These are phyloP conservation scores for Phytophthora sp. DNA, from an alignment of 352 stramenopile genomes.

Conservation along the genomic window DNA sequence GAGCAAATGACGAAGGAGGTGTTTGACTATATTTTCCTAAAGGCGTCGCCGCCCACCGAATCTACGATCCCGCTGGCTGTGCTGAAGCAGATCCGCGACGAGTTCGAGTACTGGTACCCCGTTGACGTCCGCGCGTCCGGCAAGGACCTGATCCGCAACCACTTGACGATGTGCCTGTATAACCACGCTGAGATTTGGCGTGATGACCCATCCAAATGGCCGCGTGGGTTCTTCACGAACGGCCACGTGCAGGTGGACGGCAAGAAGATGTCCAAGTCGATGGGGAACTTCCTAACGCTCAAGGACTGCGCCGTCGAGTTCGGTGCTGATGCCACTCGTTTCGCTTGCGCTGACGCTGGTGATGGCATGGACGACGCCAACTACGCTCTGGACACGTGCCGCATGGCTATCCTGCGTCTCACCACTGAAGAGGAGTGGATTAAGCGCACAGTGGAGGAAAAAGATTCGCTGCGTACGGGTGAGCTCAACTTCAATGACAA, in stretches of 20 bases:
- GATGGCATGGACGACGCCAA: constrained; percentile 99
- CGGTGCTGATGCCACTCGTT: constrained; percentile 96
- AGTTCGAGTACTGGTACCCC: constrained; percentile 99
- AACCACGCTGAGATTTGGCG: constrained; percentile 99
- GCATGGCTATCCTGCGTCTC: constrained; percentile 97
- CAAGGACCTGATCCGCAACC: constrained; percentile 97
- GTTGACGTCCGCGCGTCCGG: constrained; percentile 98
- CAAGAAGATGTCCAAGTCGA: constrained; percentile 99
- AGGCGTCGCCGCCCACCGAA: constrained; percentile 80
- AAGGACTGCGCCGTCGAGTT: constrained; percentile 97
- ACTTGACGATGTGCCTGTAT: constrained; percentile 99
- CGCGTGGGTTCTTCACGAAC: constrained; percentile 98
- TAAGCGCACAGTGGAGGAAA: constrained; percentile 90
- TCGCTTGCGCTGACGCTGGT: constrained; percentile 98
- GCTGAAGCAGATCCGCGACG: constrained; percentile 93
- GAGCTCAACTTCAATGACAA: constrained; percentile 92
- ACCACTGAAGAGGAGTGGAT: constrained; percentile 98
- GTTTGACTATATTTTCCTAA: constrained; percentile 99
- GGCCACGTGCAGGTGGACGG: constrained; percentile 97
- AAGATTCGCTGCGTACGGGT: constrained; percentile 81
- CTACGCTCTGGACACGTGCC: constrained; percentile 97
- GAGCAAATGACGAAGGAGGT: constrained; percentile 95
- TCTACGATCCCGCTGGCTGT: constrained; percentile 90
- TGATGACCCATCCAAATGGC: constrained; percentile 97
- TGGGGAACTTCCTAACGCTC: constrained; percentile 99